Conservation (phyloP, 139 green algal species). For the Nannochloris sp. region DNA sequence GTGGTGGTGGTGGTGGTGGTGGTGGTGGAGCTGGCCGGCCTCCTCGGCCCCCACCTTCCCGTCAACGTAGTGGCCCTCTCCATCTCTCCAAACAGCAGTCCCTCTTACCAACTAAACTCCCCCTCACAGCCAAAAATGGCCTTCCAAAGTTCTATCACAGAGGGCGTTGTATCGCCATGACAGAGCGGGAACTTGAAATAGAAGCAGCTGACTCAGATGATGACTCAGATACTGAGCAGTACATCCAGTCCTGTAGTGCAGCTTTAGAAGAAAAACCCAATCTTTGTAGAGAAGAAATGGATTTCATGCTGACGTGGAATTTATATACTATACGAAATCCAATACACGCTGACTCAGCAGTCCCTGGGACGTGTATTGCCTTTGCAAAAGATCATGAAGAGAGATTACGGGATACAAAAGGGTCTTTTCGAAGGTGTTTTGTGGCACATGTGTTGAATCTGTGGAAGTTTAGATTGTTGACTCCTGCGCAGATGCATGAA, state of each 20-base stretch:
- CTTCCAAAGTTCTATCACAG: slow-evolving; percentile 20
- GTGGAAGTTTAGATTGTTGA: slow-evolving; percentile 22
- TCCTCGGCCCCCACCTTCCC: no score
- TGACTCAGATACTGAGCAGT: slow-evolving; percentile 14
- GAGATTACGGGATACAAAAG: not conserved
- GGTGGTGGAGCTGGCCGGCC: no score
- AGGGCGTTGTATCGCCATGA: slow-evolving; percentile 9
- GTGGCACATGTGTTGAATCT: slow-evolving; percentile 13
- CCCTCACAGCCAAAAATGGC: not conserved
- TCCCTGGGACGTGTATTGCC: not conserved
- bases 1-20: no score
- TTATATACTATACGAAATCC: slow-evolving; percentile 2
- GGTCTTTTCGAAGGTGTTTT: slow-evolving; percentile 5
- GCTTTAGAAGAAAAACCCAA: not conserved
- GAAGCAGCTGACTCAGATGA: not conserved
- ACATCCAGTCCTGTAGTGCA: slow-evolving; percentile 13
- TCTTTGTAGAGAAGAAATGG: slow-evolving; percentile 6
- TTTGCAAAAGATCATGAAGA: not conserved
- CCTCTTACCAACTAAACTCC: no score
- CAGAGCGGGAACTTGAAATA: slow-evolving; percentile 6
- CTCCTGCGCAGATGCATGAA: slow-evolving; percentile 8
- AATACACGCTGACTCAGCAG: slow-evolving; percentile 10
- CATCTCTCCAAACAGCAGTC: no score
- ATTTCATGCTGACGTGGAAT: slow-evolving; percentile 20
- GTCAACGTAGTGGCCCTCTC: no score